Evolutionary conservation across 495 filamentous ascomycete genomes (phyloP).

Genomic region (Hypoxylon crocopeplum): DNA sequence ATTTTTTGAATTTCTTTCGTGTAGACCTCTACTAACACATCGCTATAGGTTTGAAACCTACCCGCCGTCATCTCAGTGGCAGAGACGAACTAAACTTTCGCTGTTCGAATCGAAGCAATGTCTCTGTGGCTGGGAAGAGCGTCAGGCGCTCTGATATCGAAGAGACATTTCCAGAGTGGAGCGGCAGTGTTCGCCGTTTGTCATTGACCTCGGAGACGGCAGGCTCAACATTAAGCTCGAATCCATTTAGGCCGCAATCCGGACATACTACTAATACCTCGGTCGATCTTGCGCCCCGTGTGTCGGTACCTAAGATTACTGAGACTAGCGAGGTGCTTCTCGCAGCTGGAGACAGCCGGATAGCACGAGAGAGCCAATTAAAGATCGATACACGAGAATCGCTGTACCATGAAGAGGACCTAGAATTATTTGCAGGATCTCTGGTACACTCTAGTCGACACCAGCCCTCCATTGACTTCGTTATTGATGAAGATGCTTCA

Average conservation of each 20-base stretch:
- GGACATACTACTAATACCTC: constrained; percentile 53
- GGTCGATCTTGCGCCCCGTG: constrained; percentile 42
- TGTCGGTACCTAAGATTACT: constrained; percentile 1
- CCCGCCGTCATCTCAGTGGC: constrained; percentile 7
- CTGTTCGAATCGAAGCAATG: constrained; percentile 28
- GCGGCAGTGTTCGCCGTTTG: constrained; percentile 46
- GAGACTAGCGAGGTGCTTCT: neutral
- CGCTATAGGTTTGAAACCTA: constrained; percentile 15
- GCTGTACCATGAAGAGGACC: constrained; percentile 3
- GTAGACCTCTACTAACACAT: constrained; percentile 8
- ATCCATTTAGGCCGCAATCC: constrained; percentile 47
- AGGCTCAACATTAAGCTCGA: constrained; percentile 47
- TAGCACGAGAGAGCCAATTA: neutral
- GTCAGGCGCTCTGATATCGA: constrained; percentile 27
- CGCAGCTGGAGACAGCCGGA: neutral
- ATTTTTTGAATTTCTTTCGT: too few relatives aligned
- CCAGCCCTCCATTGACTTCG: constrained; percentile 32
- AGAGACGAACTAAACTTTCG: constrained; percentile 25
- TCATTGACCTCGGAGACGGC: constrained; percentile 52
- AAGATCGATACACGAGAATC: neutral
- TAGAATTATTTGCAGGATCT: constrained; percentile 23
- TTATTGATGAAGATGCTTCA: constrained; percentile 45
- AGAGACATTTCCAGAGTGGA: constrained; percentile 35
- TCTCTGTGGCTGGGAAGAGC: constrained; percentile 27
- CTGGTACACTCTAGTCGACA: constrained; percentile 7